A percentile compares a stretch with the other conserved stretches of the same genome.
phyloP scores from a whole-genome alignment of 306 rosid species.

The Quercus parvula region DNA sequence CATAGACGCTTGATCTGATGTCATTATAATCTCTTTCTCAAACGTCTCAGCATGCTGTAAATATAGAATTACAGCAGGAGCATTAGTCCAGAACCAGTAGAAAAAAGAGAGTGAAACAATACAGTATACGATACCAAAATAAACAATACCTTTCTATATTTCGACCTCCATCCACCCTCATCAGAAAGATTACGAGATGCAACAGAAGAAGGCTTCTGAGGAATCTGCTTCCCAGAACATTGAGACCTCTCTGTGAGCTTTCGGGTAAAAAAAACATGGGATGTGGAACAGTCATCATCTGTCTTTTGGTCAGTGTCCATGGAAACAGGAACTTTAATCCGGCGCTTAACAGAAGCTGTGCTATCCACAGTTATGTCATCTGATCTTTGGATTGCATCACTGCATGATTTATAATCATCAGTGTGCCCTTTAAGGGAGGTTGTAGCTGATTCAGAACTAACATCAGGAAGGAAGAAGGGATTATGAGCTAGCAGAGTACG shows the following conservation, averaged over 20 bases:
- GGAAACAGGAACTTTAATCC: slow-evolving; percentile 51
- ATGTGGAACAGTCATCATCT: slow-evolving; percentile 82
- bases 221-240: slow-evolving; percentile 92
- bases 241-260: slow-evolving; percentile 51
- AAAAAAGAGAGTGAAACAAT: background rate
- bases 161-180: slow-evolving; percentile 72
- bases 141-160: slow-evolving; percentile 64
- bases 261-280: slow-evolving; percentile 54
- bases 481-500: slow-evolving; percentile 56
- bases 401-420: slow-evolving; percentile 80
- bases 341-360: slow-evolving; percentile 58
- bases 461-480: slow-evolving; percentile 69
- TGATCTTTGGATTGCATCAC: slow-evolving; percentile 84
- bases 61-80: slow-evolving; percentile 26
- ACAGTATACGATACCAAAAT: background rate
- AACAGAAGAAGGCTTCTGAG: slow-evolving; percentile 47
- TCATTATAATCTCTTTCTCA: slow-evolving; percentile 92
- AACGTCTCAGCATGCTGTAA: slow-evolving; percentile 74
- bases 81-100: background rate
- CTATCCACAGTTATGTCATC: slow-evolving; percentile 94
- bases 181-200: slow-evolving; percentile 47
- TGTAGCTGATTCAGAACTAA: slow-evolving; percentile 96
- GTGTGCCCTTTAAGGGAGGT: slow-evolving; percentile 85
- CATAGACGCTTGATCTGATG: slow-evolving; percentile 96
- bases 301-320: slow-evolving; percentile 71